Base-by-base conservation (phyloP, 2,329 filamentous ascomycete species). In the Diaporthe velutina region DNA sequence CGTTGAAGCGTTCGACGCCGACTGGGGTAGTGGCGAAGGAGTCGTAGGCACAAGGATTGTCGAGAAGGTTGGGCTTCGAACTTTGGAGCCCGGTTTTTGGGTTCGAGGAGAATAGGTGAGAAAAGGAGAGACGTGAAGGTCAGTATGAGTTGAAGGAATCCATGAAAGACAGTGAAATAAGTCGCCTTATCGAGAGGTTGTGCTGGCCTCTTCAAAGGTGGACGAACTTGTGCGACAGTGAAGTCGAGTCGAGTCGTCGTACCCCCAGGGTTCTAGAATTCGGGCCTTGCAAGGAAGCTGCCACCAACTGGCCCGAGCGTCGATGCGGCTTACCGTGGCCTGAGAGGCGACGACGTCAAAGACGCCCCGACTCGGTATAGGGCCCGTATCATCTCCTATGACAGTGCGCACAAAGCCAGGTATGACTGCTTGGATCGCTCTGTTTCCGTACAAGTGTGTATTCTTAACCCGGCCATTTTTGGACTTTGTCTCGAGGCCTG, bases 321-420 rank as follows among this genome's bases (percentile, higher is more conserved):
- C 42, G 64, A 55, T 76, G 52, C 68, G 68, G 75, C 75, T 68
- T 76, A 76, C 75, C 67, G 75, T 76, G 75, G 73, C 75, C 75
- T 76, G 28, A 55, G 42, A 52, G 72, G 64, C 64, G 64, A 68
- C 64, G 33, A 68, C 64, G 64, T 54, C 64, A 54, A 68, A 19
- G 48, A 25, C 45, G 48, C 48, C 64, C n/a, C 48, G 64, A 30
- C 48, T 54, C 48, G 48, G 64, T 13, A 40, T 54, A 68, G 45
- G 64, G 15, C n/a, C 64, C 13, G 22, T 10, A 10, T 25, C 10
- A 28, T 28, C 30, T 38, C 9, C 13, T 12, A 30, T 28, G 12
- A 40, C 22, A 52, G 13, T 22, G 42, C 33, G 19, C 45, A 40
- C 45, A 67, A 40, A 52, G 30, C 25, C 64, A 50, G 15, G 15